Conservation (phyloP, 371 early-diverging fungal species). For the Actinomucor elegans region DNA sequence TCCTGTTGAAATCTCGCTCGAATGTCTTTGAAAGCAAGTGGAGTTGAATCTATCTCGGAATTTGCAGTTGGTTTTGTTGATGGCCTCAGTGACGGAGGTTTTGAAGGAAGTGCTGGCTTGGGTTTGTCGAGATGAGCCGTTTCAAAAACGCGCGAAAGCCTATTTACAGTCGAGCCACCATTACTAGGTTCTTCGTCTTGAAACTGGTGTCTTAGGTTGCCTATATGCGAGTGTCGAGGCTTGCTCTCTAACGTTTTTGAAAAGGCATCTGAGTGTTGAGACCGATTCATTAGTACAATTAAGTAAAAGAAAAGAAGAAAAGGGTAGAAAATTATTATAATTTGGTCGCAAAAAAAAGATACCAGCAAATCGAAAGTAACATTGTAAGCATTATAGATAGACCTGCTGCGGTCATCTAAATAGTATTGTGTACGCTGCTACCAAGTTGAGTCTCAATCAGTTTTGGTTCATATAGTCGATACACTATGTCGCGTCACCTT, state of each 20-base stretch:
- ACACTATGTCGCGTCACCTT: too few species aligned
- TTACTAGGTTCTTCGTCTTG: conserved; percentile 6
- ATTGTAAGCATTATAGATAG: too few species aligned
- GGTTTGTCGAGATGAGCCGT: conserved; percentile 21
- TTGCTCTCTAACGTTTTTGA: conserved; percentile 37
- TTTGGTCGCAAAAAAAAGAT: neutral
- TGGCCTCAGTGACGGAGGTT: conserved; percentile 40
- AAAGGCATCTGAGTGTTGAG: conserved; percentile 37
- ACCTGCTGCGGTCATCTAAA: too few species aligned
- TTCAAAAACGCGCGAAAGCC: conserved; percentile 48
- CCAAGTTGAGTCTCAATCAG: too few species aligned
- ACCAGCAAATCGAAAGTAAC: too few species aligned
- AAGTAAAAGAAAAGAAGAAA: neutral
- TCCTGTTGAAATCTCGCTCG: conserved; percentile 45
- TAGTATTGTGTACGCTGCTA: too few species aligned
- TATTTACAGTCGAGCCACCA: conserved; percentile 28
- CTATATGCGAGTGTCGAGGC: conserved; percentile 22
- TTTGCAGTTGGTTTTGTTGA: neutral
- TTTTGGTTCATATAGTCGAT: too few species aligned
- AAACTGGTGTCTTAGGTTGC: conserved; percentile 4
- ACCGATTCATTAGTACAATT: conserved; percentile 13
- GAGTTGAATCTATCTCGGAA: conserved; percentile 27
- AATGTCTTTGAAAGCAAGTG: conserved; percentile 42
- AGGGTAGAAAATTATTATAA: conserved; percentile 4
- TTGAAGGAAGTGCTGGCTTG: conserved; percentile 34